Evolutionary conservation across 306 rosid species (phyloP).

Genomic region (Rubus idaeus): DNA sequence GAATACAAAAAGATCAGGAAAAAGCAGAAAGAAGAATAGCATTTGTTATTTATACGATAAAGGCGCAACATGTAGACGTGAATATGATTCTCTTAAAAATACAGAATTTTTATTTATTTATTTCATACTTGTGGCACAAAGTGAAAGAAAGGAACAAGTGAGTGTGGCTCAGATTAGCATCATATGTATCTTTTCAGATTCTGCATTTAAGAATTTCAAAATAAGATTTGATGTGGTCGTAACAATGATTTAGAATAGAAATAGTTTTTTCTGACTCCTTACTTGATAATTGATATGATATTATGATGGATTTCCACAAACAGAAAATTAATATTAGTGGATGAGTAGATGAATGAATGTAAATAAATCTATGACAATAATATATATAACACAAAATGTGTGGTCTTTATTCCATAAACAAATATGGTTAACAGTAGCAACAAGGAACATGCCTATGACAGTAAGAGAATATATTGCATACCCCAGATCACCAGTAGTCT

Average conservation of each 20-base stretch:
- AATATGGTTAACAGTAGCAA: neutral
- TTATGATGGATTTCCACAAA: neutral
- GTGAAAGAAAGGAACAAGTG: neutral
- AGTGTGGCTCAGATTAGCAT: neutral
- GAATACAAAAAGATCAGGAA: neutral
- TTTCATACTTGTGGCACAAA: neutral
- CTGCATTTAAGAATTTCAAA: neutral
- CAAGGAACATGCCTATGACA: neutral
- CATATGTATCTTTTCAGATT: neutral
- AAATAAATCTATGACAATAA: neutral
- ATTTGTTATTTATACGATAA: neutral
- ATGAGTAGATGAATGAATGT: neutral
- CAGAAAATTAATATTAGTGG: neutral
- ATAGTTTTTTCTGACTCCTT: neutral
- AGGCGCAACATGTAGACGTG: neutral
- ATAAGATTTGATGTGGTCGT: neutral
- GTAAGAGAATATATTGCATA: constrained; percentile 1
- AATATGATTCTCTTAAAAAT: neutral
- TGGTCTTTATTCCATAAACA: neutral
- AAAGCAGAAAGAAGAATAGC: neutral
- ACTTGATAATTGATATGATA: neutral
- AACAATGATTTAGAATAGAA: neutral
- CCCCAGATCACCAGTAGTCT: constrained; percentile 50
- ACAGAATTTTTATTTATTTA: neutral
- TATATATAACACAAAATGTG: neutral